These are phyloP conservation scores for Metarhizium brunneum DNA, from an alignment of 2,329 filamentous ascomycete genomes.

Conservation along the genomic window DNA sequence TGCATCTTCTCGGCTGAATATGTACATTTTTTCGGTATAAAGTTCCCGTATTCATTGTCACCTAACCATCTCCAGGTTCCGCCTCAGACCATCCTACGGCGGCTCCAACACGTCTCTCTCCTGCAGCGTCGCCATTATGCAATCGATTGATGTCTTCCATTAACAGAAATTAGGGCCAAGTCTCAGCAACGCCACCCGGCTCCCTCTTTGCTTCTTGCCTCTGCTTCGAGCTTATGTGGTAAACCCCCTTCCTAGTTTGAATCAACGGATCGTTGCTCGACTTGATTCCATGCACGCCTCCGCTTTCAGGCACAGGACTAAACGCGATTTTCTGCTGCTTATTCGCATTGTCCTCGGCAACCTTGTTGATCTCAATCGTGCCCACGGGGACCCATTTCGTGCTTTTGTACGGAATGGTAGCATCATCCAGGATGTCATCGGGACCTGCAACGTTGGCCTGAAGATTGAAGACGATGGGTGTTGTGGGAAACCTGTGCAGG, in stretches of 20 bases:
- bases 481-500: neutral
- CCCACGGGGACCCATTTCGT: neutral
- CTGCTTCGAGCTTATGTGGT: neutral
- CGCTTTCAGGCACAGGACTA: neutral
- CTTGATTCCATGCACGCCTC: neutral
- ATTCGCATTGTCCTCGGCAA: neutral
- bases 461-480: neutral
- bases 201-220: neutral
- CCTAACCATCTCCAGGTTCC: too few relatives aligned
- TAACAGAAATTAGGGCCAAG: neutral
- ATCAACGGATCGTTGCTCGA: neutral
- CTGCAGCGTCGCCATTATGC: too few relatives aligned
- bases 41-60: too few relatives aligned
- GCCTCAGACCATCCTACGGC: too few relatives aligned
- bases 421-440: neutral
- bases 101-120: too few relatives aligned
- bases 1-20: too few relatives aligned
- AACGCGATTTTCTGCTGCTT: neutral
- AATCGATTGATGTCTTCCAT: neutral
- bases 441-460: neutral
- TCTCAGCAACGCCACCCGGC: neutral
- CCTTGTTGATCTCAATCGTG: neutral
- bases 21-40: too few relatives aligned
- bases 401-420: neutral
- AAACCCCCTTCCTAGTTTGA: neutral